A percentile compares a stretch with the other conserved stretches of the same genome.
phyloP scores from a whole-genome alignment of 2,329 filamentous ascomycete genomes.

The Microsporum ferrugineum region DNA sequence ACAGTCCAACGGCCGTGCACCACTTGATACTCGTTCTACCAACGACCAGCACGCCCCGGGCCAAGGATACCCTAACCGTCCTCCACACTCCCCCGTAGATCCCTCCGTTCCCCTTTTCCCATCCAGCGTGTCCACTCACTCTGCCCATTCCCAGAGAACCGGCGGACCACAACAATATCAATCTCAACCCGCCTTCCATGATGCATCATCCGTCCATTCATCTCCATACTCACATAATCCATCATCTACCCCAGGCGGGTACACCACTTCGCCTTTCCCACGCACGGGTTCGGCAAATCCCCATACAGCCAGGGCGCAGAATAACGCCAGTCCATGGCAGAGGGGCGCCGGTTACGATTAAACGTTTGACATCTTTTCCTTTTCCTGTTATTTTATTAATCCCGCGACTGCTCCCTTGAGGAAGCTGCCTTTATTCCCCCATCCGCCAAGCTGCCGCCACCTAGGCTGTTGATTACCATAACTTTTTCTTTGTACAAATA shows the following conservation, averaged over 20 bases:
- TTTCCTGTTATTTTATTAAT: not conserved
- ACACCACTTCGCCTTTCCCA: slow-evolving; percentile 23
- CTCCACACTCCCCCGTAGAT: slow-evolving; percentile 40
- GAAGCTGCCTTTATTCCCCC: slow-evolving; percentile 12
- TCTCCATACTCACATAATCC: slow-evolving; percentile 17
- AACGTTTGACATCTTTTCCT: not conserved
- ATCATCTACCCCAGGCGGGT: slow-evolving; percentile 26
- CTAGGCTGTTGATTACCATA: not conserved
- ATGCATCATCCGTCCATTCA: slow-evolving; percentile 9
- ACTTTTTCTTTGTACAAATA: not conserved
- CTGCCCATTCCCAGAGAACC: slow-evolving; percentile 17
- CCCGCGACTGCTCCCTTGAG: not conserved
- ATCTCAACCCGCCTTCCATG: slow-evolving; percentile 14
- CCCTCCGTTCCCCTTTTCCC: slow-evolving; percentile 38
- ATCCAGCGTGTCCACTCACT: slow-evolving; percentile 29
- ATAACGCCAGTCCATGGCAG: slow-evolving; percentile 53
- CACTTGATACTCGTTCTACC: slow-evolving; percentile 18
- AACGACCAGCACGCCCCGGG: slow-evolving; percentile 15
- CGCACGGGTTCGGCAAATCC: slow-evolving; percentile 23
- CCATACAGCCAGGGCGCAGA: slow-evolving; percentile 35
- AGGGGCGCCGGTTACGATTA: slow-evolving; percentile 52
- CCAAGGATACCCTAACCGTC: slow-evolving; percentile 20
- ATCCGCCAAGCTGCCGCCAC: not conserved
- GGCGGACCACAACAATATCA: slow-evolving; percentile 30
- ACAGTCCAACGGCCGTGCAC: slow-evolving; percentile 41